Conservation (phyloP, 2,329 filamentous ascomycete species). For the Cordyceps fumosorosea region DNA sequence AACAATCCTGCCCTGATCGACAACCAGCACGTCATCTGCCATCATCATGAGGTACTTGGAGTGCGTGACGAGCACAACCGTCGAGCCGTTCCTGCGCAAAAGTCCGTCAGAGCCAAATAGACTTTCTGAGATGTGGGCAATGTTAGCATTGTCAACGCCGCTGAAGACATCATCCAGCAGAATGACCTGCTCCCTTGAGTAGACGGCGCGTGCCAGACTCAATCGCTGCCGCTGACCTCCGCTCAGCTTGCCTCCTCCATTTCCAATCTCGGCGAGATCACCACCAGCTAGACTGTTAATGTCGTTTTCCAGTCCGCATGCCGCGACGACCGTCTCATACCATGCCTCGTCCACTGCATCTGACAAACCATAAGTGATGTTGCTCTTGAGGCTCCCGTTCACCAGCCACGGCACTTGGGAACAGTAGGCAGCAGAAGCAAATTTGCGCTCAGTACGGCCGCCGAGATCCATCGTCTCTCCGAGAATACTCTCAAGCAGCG, state of each 20-base stretch:
- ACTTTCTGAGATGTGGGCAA: conserved; percentile 28
- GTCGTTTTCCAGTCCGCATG: conserved; percentile 15
- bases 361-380: conserved; percentile 11
- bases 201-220: conserved; percentile 21
- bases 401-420: conserved; percentile 17
- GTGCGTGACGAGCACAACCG: conserved; percentile 24
- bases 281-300: conserved; percentile 13
- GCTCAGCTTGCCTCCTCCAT: conserved; percentile 14
- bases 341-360: conserved; percentile 8
- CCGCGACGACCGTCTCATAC: conserved; percentile 14
- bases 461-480: conserved; percentile 8
- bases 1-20: background rate
- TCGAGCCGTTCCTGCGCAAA: conserved; percentile 17
- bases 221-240: conserved; percentile 23
- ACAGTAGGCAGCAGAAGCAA: conserved; percentile 15
- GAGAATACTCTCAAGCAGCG: conserved; percentile 14
- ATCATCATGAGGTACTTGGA: conserved; percentile 13
- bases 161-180: conserved; percentile 29
- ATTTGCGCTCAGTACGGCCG: background rate
- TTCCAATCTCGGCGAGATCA: conserved; percentile 8
- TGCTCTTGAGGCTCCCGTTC: conserved; percentile 13
- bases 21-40: conserved; percentile 3
- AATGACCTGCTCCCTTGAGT: conserved; percentile 18
- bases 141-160: conserved; percentile 30
- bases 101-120: conserved; percentile 29